phyloP scores from a whole-genome alignment of 1,284 basidiomycete species.

The Ceratobasidium sp. region DNA sequence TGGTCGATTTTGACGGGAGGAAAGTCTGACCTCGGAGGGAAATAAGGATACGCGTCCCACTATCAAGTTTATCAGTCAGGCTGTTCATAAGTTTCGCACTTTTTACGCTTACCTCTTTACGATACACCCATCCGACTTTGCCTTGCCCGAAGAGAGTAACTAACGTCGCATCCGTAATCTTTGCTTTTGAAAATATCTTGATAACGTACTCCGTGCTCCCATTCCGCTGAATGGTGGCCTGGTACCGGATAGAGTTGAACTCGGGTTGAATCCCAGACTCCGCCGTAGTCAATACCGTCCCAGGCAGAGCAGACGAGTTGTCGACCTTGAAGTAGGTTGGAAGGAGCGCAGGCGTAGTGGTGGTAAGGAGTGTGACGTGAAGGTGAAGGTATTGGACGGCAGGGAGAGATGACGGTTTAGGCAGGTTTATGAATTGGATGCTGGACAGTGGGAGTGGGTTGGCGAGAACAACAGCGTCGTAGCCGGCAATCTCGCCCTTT shows the following conservation, averaged over 20 bases:
- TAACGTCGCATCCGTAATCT: slow-evolving; percentile 73
- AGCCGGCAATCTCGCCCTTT: slow-evolving; percentile 50
- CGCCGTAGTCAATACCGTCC: slow-evolving; percentile 77
- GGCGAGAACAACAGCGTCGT: slow-evolving; percentile 75
- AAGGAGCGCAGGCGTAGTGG: slow-evolving; percentile 67
- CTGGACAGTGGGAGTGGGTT: slow-evolving; percentile 72
- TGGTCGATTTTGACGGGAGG: slow-evolving; percentile 77
- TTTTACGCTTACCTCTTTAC: slow-evolving; percentile 65
- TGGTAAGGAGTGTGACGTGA: slow-evolving; percentile 88
- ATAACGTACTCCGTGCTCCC: slow-evolving; percentile 66
- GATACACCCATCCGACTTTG: slow-evolving; percentile 79
- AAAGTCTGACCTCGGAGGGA: slow-evolving; percentile 71
- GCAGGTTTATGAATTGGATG: slow-evolving; percentile 53
- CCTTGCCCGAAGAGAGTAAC: slow-evolving; percentile 64
- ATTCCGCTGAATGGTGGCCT: slow-evolving; percentile 58
- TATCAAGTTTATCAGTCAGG: slow-evolving; percentile 48
- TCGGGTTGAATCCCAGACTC: slow-evolving; percentile 65
- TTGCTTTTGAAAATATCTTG: slow-evolving; percentile 83
- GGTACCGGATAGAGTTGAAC: slow-evolving; percentile 90
- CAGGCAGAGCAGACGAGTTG: slow-evolving; percentile 60
- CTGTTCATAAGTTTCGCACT: background rate
- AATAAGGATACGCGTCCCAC: slow-evolving; percentile 80
- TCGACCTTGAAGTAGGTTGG: slow-evolving; percentile 75
- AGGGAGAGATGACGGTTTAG: slow-evolving; percentile 33
- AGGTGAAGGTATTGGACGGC: slow-evolving; percentile 71